Evolutionary conservation across 2,329 filamentous ascomycete genomes (phyloP).

Genomic region (Onygenales sp.): DNA sequence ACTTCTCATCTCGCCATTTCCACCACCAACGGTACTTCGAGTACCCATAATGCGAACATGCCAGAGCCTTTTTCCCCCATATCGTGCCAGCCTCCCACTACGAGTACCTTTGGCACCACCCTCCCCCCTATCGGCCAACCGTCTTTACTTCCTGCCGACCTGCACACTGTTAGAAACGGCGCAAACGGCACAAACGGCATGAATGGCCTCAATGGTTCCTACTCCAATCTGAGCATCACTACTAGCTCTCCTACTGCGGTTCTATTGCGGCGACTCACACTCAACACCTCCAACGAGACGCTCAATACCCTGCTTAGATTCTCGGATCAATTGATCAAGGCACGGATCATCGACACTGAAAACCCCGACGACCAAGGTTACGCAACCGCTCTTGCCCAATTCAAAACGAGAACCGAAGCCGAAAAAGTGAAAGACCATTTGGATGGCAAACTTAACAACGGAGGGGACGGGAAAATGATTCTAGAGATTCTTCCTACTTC

Average conservation of each 20-base stretch:
- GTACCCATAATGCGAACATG: conserved; percentile 34
- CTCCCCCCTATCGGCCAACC: conserved; percentile 30
- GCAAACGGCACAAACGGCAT: conserved; percentile 18
- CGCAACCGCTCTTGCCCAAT: conserved; percentile 49
- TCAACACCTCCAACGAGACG: conserved; percentile 48
- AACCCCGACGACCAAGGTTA: conserved; percentile 43
- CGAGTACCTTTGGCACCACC: conserved; percentile 25
- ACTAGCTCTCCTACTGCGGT: conserved; percentile 31
- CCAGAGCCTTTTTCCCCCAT: conserved; percentile 33
- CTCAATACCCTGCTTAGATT: conserved; percentile 57
- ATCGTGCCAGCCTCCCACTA: conserved; percentile 27
- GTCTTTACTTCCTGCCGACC: conserved; percentile 22
- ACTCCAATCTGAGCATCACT: conserved; percentile 22
- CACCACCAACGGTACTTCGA: conserved; percentile 24
- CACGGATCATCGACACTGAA: conserved; percentile 47
- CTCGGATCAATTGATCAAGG: conserved; percentile 52
- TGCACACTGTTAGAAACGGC: conserved; percentile 19
- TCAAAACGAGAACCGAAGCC: conserved; percentile 47
- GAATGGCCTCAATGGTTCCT: conserved; percentile 24
- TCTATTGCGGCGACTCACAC: conserved; percentile 50
- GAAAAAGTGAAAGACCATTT: conserved; percentile 51
- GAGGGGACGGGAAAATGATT: conserved; percentile 50
- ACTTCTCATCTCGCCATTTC: conserved; percentile 9
- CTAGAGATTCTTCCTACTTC: conserved; percentile 38
- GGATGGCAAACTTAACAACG: conserved; percentile 53